Evolutionary conservation across 2,329 filamentous ascomycete genomes (phyloP).

Genomic region (Curvularia lunata): DNA sequence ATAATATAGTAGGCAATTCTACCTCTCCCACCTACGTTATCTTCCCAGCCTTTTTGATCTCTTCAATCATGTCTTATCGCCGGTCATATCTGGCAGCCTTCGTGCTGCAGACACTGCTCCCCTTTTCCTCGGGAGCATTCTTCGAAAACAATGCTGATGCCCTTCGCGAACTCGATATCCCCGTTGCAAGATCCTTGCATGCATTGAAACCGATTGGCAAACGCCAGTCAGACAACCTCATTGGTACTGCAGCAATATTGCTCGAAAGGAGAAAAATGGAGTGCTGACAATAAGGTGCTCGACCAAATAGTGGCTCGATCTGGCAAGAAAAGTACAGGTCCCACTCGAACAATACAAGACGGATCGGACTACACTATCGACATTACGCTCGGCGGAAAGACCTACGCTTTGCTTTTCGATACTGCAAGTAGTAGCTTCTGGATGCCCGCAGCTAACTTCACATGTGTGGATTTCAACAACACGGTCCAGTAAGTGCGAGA

Average conservation of each 20-base stretch:
- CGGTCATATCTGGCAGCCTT: neutral
- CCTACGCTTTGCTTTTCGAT: neutral
- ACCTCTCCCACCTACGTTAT: neutral
- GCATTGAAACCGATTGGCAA: neutral
- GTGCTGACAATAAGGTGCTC: neutral
- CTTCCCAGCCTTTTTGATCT: neutral
- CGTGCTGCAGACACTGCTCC: neutral
- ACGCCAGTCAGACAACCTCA: neutral
- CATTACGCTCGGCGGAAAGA: neutral
- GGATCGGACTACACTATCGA: neutral
- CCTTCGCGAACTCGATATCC: slow-evolving; percentile 1
- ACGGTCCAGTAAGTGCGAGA: neutral
- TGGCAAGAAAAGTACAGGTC: neutral
- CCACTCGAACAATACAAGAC: neutral
- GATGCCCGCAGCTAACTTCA: neutral
- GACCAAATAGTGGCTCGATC: neutral
- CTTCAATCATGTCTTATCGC: neutral
- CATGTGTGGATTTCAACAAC: neutral
- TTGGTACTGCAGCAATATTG: neutral
- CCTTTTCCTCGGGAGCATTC: neutral
- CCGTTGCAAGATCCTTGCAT: neutral
- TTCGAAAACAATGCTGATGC: neutral
- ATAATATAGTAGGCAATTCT: neutral
- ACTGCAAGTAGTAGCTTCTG: neutral
- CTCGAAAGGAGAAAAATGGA: neutral